Percentiles rank a stretch among this genome's conserved stretches.
These are phyloP conservation scores for Cutaneotrichosporon sp. DNA, from an alignment of 1,284 basidiomycete species.

Conservation along the genomic window DNA sequence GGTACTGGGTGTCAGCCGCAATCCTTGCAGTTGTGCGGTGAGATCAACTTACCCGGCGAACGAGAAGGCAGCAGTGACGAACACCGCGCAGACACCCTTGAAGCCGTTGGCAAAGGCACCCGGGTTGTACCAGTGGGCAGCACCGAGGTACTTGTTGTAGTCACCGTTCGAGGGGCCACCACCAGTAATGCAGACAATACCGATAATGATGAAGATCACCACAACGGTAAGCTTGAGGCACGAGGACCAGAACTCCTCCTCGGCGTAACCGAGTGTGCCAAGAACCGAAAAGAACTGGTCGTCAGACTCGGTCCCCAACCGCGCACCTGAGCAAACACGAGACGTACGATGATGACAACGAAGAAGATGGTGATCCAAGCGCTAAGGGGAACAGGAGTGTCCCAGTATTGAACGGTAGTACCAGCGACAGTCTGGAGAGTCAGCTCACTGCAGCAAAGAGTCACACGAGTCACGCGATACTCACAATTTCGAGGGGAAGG, in stretches of 20 bases:
- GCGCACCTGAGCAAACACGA: not conserved
- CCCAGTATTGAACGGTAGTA: slow-evolving; percentile 49
- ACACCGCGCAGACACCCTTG: slow-evolving; percentile 53
- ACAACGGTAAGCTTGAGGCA: slow-evolving; percentile 52
- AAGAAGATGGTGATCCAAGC: slow-evolving; percentile 54
- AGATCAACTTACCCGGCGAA: slow-evolving; percentile 60
- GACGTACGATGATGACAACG: slow-evolving; percentile 35
- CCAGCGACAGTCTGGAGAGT: slow-evolving; percentile 44
- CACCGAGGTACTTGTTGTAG: slow-evolving; percentile 44
- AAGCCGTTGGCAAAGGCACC: slow-evolving; percentile 56
- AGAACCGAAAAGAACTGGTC: slow-evolving; percentile 25
- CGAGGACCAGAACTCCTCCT: slow-evolving; percentile 54
- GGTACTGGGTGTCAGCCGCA: slow-evolving; percentile 46
- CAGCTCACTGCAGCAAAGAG: no score
- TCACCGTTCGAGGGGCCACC: slow-evolving; percentile 46
- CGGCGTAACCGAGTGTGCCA: slow-evolving; percentile 49
- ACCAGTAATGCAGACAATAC: slow-evolving; percentile 44
- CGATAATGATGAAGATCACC: slow-evolving; percentile 51
- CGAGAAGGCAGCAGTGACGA: slow-evolving; percentile 68
- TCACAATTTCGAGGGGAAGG: slow-evolving; percentile 50
- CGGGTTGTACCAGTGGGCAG: slow-evolving; percentile 44
- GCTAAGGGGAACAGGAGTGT: slow-evolving; percentile 41
- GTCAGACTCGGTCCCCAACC: not conserved
- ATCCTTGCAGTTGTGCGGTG: not conserved
- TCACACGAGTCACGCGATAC: not conserved